These are phyloP conservation scores for Berberis thunbergii DNA, from an alignment of 164 flowering plant genomes.

Conservation along the genomic window DNA sequence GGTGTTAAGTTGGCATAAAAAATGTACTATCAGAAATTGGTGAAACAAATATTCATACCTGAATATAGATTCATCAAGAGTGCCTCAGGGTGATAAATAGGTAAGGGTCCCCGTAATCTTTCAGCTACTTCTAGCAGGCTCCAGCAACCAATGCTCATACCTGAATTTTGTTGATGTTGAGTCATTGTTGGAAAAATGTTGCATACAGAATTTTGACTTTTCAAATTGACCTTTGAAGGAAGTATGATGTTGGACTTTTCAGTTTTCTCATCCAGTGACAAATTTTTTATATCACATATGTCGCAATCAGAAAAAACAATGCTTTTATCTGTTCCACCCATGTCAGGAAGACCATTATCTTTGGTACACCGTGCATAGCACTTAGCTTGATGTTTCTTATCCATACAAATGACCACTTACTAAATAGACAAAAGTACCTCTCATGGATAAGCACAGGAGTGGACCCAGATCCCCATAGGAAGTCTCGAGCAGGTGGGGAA, in stretches of 20 bases:
- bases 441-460: conserved; percentile 49
- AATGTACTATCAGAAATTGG: too few species aligned
- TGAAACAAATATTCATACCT: conserved; percentile 34
- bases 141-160: conserved; percentile 21
- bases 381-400: conserved; percentile 16
- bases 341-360: conserved; percentile 7
- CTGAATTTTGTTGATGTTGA: conserved; percentile 15
- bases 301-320: conserved; percentile 23
- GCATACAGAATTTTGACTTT: conserved; percentile 14
- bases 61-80: conserved; percentile 55
- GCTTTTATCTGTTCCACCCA: conserved; percentile 10
- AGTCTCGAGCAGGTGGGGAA: conserved; percentile 32
- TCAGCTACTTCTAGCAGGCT: conserved; percentile 52
- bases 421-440: conserved; percentile 45
- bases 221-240: conserved; percentile 11
- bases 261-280: conserved; percentile 13
- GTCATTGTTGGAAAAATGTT: conserved; percentile 15
- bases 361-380: conserved; percentile 6
- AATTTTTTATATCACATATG: conserved; percentile 13
- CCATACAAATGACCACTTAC: conserved; percentile 38
- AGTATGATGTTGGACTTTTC: conserved; percentile 10
- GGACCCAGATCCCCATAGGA: conserved; percentile 71
- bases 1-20: too few species aligned
- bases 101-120: conserved; percentile 43
- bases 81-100: conserved; percentile 70